phyloP scores from a whole-genome alignment of 1,284 basidiomycete species.

The Rhodotorula sp. region DNA sequence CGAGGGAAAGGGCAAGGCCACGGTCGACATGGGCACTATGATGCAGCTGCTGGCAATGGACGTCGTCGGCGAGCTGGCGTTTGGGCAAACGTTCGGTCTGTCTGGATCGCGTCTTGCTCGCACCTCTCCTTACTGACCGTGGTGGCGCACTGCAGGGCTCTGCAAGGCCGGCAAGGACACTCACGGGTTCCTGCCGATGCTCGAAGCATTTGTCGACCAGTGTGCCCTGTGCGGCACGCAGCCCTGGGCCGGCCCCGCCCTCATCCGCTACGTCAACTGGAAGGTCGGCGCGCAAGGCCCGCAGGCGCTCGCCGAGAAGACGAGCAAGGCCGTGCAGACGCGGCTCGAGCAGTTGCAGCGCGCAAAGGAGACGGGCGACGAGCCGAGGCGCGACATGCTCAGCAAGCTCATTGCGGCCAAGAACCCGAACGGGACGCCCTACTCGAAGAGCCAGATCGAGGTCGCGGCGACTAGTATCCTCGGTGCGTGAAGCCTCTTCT shows the following conservation, averaged over 20 bases:
- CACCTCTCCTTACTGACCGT: not conserved
- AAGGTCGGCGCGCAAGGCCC: not conserved
- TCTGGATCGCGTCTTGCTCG: not conserved
- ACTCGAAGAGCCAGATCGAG: not conserved
- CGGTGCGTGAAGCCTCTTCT: not conserved
- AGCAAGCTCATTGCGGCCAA: conserved; percentile 1
- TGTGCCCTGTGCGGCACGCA: conserved; percentile 2
- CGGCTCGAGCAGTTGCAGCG: not conserved
- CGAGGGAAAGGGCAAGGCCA: not conserved
- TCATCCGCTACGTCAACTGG: not conserved
- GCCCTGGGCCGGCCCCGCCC: not conserved
- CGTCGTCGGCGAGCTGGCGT: conserved; percentile 4
- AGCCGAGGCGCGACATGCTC: conserved; percentile 6
- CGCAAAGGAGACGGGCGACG: not conserved
- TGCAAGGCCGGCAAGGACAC: conserved; percentile 2
- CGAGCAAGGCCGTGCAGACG: not conserved
- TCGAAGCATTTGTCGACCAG: not conserved
- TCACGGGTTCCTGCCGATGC: conserved; percentile 1
- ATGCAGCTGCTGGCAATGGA: conserved; percentile 5
- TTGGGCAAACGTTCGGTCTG: not conserved
- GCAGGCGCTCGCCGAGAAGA: not conserved
- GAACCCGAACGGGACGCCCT: conserved; percentile 1
- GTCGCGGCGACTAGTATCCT: not conserved
- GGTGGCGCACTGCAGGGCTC: not conserved
- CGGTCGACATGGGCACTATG: conserved; percentile 2